Evolutionary conservation across 768 basidiomycete species (phyloP), one percentile per base, ranked within the genome.

Genomic region (Clitopilus hobsonii): DNA sequence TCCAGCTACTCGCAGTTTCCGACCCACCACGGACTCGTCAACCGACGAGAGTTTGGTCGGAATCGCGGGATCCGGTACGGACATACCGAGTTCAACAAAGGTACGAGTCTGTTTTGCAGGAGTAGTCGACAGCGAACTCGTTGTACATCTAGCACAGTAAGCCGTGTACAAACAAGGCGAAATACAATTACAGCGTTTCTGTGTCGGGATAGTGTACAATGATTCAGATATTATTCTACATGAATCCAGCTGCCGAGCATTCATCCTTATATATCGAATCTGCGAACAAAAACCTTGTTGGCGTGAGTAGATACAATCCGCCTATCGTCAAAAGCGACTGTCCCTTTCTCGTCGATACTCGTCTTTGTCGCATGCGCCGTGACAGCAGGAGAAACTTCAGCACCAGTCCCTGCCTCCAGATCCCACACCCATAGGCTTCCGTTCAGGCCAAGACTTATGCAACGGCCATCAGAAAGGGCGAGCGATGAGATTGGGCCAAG

Each of bases 351-450:
- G 23, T 55, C 54, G 53, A 38, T 48, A 25, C 49, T 29, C 16
- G 30, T 51, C 23, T 41, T 47, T 23, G 28, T 38, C 28, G 10
- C 29, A 51, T 28, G 29, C 49, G 49, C 54, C 51, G 48, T 60
- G 61, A 51, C 57, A 60, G 63, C 53, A 62, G 66, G 54, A 51
- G 74, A 68, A 51, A 76, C 72, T 63, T 77, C 74, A 30, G 73
- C 75, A 23, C 76, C 77, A 51, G 71, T 79, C 51, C 69, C 77
- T 52, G 74, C 78, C 65, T 93, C 91, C 27, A 93, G 74, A 69
- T 93, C 91, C 91, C 91, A 93, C 2, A 90, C 87, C 88, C 89
- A 91, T 38, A 93, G 78, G 61, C 81, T 81, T 36, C 89, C 89
- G 64, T 89, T 84, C 28, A 69, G 69, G 7, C 86, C 83, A 18